Evolutionary conservation across 2,329 filamentous ascomycete genomes (phyloP), one percentile per base, ranked within the genome.

Genomic region (Fusarium compactum): DNA sequence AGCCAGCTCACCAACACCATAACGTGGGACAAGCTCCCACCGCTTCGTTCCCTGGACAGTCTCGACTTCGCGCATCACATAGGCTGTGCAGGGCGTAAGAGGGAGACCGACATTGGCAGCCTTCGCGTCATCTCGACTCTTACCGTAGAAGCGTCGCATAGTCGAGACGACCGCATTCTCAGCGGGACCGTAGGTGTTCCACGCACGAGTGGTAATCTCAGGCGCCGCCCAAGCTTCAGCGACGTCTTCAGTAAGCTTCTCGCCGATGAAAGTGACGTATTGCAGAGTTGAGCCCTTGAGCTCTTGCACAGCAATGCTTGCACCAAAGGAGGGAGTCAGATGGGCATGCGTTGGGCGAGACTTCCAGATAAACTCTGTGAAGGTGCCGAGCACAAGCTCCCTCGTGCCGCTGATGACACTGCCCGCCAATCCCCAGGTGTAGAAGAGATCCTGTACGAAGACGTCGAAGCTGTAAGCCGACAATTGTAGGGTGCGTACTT

Each of bases 391-490:
- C 3, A 69, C 46, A 2, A 69, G 7, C 11, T 69, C 66, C 18
- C 66, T 34, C 5, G 66, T 69, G 0, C 66, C 66, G 0, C 54
- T 69, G 2, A 69, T 57, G 7, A 69, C 43, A 25, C 38, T 55
- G 1, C 66, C 66, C 0, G 54, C 54, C 3, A 69, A 4, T 1
- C 66, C 66, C 66, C 65, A 69, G 0, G 66, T 69, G 10, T 69
- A 69, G 5, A 69, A 69, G 0, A 69, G 34, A 2, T 69, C 66
- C 43, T 69, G 66, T 0, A 69, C 65, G 9, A 69, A 69, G 3
- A 69, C 66, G 3, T 69, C 66, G 6, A 69, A 69, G n/a, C 66
- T 69, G 15, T 69, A 69, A 6, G 66, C 54, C 0, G 65, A 69
- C 4, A 69, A 51, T 6, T 69, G 66, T 0, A 69, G 8, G 0